These are phyloP conservation scores for Chlamydomonas sphaeroides DNA, from an alignment of 139 green algal species.

Conservation along the genomic window DNA sequence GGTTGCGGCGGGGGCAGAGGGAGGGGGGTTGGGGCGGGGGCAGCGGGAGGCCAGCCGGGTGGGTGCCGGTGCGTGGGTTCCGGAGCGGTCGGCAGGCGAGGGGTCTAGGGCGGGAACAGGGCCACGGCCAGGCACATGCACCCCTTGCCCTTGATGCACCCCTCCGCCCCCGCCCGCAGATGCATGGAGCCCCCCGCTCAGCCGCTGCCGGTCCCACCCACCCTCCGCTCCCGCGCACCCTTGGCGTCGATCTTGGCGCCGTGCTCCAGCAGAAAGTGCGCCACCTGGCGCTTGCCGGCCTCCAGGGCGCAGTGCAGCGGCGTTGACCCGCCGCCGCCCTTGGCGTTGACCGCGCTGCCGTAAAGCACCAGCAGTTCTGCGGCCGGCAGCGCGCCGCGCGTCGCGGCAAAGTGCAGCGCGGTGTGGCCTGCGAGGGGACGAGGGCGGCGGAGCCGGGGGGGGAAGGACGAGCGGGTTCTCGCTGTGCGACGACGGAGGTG, in stretches of 20 bases:
- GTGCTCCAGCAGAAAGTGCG: conserved; percentile 19
- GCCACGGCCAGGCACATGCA: too few relatives aligned
- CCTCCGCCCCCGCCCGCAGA: too few relatives aligned
- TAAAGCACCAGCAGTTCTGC: conserved; percentile 29
- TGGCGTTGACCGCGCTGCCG: conserved; percentile 2
- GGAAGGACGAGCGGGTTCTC: background rate
- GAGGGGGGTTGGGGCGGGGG: too few relatives aligned
- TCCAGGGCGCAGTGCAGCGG: conserved; percentile 26
- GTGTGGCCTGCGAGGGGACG: background rate
- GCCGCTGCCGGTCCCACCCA: too few relatives aligned
- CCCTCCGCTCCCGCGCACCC: background rate
- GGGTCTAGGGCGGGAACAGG: too few relatives aligned
- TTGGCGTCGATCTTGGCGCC: conserved; percentile 24
- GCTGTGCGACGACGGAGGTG: too few relatives aligned
- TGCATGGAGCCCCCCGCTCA: too few relatives aligned
- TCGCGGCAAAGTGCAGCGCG: conserved; percentile 4
- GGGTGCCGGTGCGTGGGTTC: too few relatives aligned
- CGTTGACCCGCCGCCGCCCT: background rate
- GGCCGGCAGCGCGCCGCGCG: background rate
- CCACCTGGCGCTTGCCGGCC: background rate
- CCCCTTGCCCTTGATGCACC: too few relatives aligned
- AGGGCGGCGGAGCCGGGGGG: background rate
- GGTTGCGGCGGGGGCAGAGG: background rate
- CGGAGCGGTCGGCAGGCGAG: too few relatives aligned
- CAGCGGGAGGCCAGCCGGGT: too few relatives aligned